Conservation (phyloP, 495 filamentous ascomycete genomes). For the Darksidea phi region DNA sequence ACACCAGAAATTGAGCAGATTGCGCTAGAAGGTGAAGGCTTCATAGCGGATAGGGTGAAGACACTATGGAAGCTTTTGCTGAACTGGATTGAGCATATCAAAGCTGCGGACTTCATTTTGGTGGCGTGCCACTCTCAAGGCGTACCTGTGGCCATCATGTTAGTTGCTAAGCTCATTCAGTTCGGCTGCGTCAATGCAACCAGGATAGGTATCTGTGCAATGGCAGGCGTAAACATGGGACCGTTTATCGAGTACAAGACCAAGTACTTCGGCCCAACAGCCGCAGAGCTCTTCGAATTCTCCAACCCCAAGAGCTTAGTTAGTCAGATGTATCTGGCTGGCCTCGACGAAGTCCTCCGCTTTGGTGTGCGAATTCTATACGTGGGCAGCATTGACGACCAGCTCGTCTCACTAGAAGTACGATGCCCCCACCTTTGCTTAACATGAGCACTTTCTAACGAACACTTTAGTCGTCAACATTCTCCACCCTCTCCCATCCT, state of each 20-base stretch:
- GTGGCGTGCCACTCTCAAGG: constrained; percentile 93
- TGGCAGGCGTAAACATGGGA: constrained; percentile 93
- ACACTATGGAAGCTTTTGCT: constrained; percentile 90
- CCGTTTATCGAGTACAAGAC: constrained; percentile 87
- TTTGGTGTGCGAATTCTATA: constrained; percentile 82
- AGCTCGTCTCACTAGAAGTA: constrained; percentile 87
- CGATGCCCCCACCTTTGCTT: constrained; percentile 25
- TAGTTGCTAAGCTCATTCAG: constrained; percentile 85
- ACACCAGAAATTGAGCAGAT: constrained; percentile 82
- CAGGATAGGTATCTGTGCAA: constrained; percentile 79
- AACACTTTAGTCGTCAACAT: constrained; percentile 68
- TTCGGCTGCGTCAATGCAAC: constrained; percentile 70
- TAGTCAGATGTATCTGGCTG: constrained; percentile 74
- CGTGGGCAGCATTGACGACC: constrained; percentile 93
- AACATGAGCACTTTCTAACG: neutral
- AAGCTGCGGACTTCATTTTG: constrained; percentile 81
- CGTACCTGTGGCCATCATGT: constrained; percentile 87
- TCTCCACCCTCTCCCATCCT: constrained; percentile 78
- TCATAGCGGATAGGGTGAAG: constrained; percentile 83
- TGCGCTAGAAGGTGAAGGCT: constrained; percentile 96
- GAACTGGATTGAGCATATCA: constrained; percentile 92
- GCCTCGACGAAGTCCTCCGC: constrained; percentile 66
- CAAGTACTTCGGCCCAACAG: constrained; percentile 79
- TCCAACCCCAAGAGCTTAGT: constrained; percentile 73
- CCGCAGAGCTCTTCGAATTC: constrained; percentile 91